Conservation (phyloP, 345 rosid genomes). For the Lepidium africanum region DNA sequence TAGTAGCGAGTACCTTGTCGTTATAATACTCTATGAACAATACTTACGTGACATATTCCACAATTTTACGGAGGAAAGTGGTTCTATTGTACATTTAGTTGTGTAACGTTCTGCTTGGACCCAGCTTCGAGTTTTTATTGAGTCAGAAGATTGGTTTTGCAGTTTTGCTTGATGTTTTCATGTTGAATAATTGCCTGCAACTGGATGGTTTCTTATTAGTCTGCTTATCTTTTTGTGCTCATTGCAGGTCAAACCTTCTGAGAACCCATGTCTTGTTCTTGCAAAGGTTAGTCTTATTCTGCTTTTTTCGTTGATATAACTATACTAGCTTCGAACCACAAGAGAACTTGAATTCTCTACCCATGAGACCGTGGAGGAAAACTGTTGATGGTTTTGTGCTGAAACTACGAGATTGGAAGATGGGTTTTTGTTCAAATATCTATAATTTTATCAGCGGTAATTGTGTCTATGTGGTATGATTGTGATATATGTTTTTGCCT, state of each 20-base stretch:
- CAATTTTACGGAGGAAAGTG: neutral
- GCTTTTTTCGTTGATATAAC: neutral
- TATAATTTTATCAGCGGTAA: too few species aligned
- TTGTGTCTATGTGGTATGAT: neutral
- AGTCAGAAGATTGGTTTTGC: neutral
- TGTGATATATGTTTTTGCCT: neutral
- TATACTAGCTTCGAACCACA: neutral
- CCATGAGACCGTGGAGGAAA: neutral
- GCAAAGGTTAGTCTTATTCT: constrained; percentile 38
- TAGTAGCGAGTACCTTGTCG: neutral
- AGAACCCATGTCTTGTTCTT: constrained; percentile 56
- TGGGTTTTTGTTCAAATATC: neutral
- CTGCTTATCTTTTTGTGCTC: constrained; percentile 18
- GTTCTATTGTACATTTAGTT: neutral
- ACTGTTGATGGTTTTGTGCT: neutral
- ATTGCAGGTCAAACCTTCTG: constrained; percentile 51
- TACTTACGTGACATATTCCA: neutral
- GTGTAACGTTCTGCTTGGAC: neutral
- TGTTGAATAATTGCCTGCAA: neutral
- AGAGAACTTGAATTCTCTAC: neutral
- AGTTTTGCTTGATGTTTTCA: neutral
- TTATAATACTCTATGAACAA: neutral
- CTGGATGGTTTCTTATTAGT: neutral
- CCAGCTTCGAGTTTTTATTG: neutral
- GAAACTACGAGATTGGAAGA: neutral